Evolutionary conservation across 371 early-diverging fungal genomes (phyloP), one percentile per base, ranked within the genome.

Genomic region (Mortierella sp.): DNA sequence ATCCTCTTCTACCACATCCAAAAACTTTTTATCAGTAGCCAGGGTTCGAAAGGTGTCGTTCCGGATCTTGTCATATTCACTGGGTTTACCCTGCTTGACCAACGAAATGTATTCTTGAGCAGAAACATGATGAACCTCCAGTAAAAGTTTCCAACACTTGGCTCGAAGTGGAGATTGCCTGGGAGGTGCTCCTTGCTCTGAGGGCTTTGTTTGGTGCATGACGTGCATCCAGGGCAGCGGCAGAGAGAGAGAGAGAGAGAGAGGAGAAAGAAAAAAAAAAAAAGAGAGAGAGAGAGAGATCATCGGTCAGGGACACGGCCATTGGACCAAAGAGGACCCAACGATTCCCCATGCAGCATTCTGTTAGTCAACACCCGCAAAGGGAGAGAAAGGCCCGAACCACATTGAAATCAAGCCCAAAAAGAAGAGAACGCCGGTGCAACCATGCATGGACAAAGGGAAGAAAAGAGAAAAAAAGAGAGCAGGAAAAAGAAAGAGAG

Each of bases 31-130:
- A 82, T 98, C 97, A 0, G 93, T 95, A 5, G 94, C 90, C 82
- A 96, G 84, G 3, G 97, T 96, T 16, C 97, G 81, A 70, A 95
- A 93, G 0, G 95, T 92, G 74, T 98, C 98, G 75, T 96, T 93
- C 57, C 92, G 87, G 68, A 98, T 95, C 83, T 97, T 96, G 51
- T 87, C 90, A 47, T 91, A 91, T 29, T 69, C 79, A 0, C 79
- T 53, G 21, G 92, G 92, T 14, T 92, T 88, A 9, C 96, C 95
- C 25, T 86, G 84, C 28, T 89, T 83, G 14, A 96, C 88, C 0
- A 94, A 84, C 1, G 83, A 80, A 26, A 92, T 84, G 71, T 97
- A 98, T 52, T 93, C 95, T 28, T 88, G 82, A 0, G 93, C 89
- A 25, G 91, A 91, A 9, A 94, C 85, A 25, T 89, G 84, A 60